Evolutionary conservation across 805 yeast genomes (phyloP), one percentile per base, ranked within the genome.

Genomic region (Ogataea naganishii): DNA sequence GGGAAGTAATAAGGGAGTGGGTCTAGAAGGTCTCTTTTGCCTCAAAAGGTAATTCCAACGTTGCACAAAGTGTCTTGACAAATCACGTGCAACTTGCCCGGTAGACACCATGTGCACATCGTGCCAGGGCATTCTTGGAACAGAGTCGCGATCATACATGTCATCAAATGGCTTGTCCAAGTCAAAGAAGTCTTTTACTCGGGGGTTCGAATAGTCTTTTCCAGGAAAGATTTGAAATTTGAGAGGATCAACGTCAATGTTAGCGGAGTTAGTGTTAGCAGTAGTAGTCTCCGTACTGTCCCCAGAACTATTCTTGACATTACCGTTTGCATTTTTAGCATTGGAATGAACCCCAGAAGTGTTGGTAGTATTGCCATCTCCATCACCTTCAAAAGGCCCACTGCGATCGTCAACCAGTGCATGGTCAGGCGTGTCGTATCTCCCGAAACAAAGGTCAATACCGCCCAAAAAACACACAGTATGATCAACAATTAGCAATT

Each of bases 91-190:
- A 4, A 88, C 75, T 46, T 88, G 94, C 10, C 99, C 99, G 3
- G 88, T 73, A 1, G 94, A 76, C 59, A 86, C 75, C 94, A 88
- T 92, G 43, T 92, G 97, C 22, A 92, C 84, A 66, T 92, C 99
- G 55, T 92, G 99, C 99, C 98, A 92, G 7, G 98, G 98, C 99
- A 92, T 92, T 44, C 99, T 72, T 3, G 98, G 97, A 14, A 72
- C 68, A 13, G 53, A 53, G 11, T 69, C 62, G 36, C 99, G 69
- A 53, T 92, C 94, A 48, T 85, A 85, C 92, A 89, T 80, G 14
- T 84, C 83, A 29, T 84, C 94, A 46, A 78, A 85, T 2, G 98
- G 97, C 42, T 76, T 74, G 39, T 86, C 84, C 34, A 92, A 64
- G 4, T 69, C 78, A 47, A 53, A 70, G 51, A 92, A 92, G 52